Conservation (phyloP, 2,329 filamentous ascomycete species). For the Blastomyces silverae region DNA sequence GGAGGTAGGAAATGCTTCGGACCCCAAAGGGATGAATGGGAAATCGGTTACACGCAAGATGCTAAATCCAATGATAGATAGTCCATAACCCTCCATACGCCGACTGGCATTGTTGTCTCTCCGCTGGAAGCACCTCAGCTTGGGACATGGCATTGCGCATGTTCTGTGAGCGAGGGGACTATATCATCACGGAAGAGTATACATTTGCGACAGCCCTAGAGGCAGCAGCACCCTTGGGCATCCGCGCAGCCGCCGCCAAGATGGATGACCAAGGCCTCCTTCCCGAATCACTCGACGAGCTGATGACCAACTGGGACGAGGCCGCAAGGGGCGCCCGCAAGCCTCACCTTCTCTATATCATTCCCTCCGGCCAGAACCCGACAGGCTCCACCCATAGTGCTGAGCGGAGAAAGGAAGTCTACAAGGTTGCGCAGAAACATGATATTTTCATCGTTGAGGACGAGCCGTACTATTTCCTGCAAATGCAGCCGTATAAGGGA, state of each 20-base stretch:
- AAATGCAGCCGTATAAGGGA: slow-evolving; percentile 66
- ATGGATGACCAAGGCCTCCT: slow-evolving; percentile 63
- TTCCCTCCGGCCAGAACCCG: slow-evolving; percentile 81
- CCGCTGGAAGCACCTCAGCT: slow-evolving; percentile 76
- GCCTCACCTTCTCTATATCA: slow-evolving; percentile 62
- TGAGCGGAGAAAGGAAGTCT: slow-evolving; percentile 63
- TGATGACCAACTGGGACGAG: slow-evolving; percentile 60
- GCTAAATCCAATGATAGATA: slow-evolving; percentile 42
- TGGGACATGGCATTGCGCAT: slow-evolving; percentile 79
- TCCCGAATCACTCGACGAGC: slow-evolving; percentile 54
- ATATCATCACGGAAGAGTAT: slow-evolving; percentile 80
- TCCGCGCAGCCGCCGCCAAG: slow-evolving; percentile 54
- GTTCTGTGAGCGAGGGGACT: slow-evolving; percentile 69
- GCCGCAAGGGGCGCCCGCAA: slow-evolving; percentile 52
- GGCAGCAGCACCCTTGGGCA: slow-evolving; percentile 56
- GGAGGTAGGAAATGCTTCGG: slow-evolving; percentile 46
- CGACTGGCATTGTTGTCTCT: slow-evolving; percentile 82
- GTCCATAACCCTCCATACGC: slow-evolving; percentile 79
- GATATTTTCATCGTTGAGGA: slow-evolving; percentile 85
- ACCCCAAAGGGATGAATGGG: not conserved
- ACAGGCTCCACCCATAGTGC: slow-evolving; percentile 74
- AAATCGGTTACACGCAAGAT: not conserved
- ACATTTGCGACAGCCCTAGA: slow-evolving; percentile 75
- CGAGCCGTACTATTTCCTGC: slow-evolving; percentile 90
- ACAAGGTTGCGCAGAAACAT: slow-evolving; percentile 72